Conservation (phyloP, 768 basidiomycete genomes). For the Dioszegia hungarica region DNA sequence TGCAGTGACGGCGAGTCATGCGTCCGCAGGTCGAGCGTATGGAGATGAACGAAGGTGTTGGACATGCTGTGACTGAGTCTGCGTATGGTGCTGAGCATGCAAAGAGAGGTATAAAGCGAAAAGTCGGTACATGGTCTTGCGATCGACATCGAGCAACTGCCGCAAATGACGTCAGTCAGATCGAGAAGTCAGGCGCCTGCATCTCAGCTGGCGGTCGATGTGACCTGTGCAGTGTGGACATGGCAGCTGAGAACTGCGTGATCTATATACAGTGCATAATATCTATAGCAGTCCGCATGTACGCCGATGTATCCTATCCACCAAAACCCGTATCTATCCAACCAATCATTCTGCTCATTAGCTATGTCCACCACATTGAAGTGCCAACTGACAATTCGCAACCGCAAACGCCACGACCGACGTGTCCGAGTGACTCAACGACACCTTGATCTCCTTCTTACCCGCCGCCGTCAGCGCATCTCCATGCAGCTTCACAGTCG, state of each 20-base stretch:
- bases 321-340: too few species aligned
- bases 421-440: constrained; percentile 89
- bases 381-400: constrained; percentile 10
- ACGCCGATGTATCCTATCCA: too few species aligned
- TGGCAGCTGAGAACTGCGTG: too few species aligned
- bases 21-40: constrained; percentile 39
- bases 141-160: background rate
- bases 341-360: too few species aligned
- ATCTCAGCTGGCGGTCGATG: too few species aligned
- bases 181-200: too few species aligned
- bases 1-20: constrained; percentile 42
- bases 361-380: background rate
- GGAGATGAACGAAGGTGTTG: constrained; percentile 39
- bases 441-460: constrained; percentile 72
- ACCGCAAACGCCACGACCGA: constrained; percentile 52
- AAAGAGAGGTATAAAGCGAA: background rate
- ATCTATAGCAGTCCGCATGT: too few species aligned
- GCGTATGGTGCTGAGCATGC: too few species aligned
- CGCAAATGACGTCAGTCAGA: background rate
- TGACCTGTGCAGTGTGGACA: too few species aligned
- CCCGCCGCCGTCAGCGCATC: constrained; percentile 71
- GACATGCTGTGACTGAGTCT: background rate
- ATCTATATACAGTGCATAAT: too few species aligned
- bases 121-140: background rate
- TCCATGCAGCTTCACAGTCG: constrained; percentile 54